Evolutionary conservation across 2,329 filamentous ascomycete genomes (phyloP).

Genomic region (Colletotrichum agaves): DNA sequence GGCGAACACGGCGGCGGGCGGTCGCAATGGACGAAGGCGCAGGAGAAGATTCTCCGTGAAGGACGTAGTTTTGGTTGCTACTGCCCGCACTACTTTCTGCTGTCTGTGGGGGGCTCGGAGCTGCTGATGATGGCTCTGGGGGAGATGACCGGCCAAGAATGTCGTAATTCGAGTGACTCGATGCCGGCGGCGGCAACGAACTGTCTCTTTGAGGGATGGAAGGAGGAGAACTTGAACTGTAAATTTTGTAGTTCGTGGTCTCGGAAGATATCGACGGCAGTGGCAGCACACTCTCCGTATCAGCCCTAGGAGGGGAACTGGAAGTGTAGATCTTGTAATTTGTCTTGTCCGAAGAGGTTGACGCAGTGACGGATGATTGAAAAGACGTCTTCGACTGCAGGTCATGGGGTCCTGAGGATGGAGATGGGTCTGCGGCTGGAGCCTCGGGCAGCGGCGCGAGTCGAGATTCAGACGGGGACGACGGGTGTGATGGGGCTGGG

Average conservation of each 20-base stretch:
- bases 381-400: conserved; percentile 41
- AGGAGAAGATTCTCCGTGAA: conserved; percentile 58
- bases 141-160: conserved; percentile 63
- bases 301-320: conserved; percentile 54
- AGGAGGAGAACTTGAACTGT: conserved; percentile 58
- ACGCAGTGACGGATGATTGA: conserved; percentile 47
- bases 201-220: conserved; percentile 52
- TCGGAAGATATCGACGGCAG: conserved; percentile 59
- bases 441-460: conserved; percentile 48
- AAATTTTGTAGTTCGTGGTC: conserved; percentile 65
- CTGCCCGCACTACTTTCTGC: conserved; percentile 53
- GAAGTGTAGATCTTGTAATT: conserved; percentile 67
- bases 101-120: conserved; percentile 47
- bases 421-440: conserved; percentile 1
- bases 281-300: conserved; percentile 50
- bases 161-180: conserved; percentile 62
- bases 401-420: conserved; percentile 19
- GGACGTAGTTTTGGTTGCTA: conserved; percentile 62
- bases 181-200: conserved; percentile 51
- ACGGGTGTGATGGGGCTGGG: conserved; percentile 32
- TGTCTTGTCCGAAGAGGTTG: conserved; percentile 61
- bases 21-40: conserved; percentile 53
- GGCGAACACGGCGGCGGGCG: conserved; percentile 46
- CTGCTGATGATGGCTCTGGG: conserved; percentile 51
- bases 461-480: conserved; percentile 41